Evolutionary conservation across 768 basidiomycete genomes (phyloP).

Genomic region (Lentinula detonsa): DNA sequence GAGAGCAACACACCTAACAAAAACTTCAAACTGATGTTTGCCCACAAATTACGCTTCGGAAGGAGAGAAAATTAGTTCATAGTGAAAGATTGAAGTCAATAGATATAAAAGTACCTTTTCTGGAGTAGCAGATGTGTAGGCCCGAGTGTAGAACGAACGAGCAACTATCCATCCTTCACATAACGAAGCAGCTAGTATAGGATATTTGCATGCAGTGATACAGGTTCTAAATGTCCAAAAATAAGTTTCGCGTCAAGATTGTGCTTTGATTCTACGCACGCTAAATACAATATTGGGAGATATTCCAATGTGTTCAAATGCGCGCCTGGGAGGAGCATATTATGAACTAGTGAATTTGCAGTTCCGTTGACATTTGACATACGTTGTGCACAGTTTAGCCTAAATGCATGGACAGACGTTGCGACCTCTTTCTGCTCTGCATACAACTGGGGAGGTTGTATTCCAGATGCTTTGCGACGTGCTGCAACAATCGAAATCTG

Average conservation of each 20-base stretch:
- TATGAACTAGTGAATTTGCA: not conserved
- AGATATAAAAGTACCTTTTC: not conserved
- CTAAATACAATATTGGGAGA: not conserved
- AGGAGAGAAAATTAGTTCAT: not conserved
- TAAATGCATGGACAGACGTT: conserved; percentile 26
- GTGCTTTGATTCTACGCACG: not conserved
- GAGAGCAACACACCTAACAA: not conserved
- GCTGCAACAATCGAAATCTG: not conserved
- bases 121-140: not conserved
- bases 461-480: conserved; percentile 27
- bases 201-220: not conserved
- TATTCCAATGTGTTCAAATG: conserved; percentile 25
- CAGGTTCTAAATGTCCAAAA: not conserved
- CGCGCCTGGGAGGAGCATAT: conserved; percentile 25
- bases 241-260: not conserved
- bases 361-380: conserved; percentile 8
- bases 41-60: not conserved
- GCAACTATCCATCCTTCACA: conserved; percentile 2
- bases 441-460: conserved; percentile 45
- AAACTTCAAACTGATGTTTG: not conserved
- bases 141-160: not conserved
- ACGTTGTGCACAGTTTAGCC: conserved; percentile 51
- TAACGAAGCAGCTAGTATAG: conserved; percentile 1
- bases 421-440: conserved; percentile 40
- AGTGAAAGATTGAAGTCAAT: not conserved